Evolutionary conservation across 805 yeast species (phyloP).

Genomic region (Sugiyamaella floridensis): DNA sequence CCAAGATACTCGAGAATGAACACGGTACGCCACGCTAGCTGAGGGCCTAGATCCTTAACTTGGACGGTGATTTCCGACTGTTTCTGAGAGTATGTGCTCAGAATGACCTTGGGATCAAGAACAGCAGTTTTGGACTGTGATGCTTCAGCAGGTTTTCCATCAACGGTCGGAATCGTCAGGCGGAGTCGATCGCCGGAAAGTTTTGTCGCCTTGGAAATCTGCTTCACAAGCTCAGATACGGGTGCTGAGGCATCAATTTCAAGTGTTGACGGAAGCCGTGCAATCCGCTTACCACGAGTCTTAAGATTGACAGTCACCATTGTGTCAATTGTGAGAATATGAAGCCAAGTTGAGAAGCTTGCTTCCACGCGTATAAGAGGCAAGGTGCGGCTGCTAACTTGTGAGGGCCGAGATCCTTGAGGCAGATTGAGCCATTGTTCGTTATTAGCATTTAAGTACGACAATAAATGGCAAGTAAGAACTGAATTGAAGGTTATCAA

Average conservation of each 20-base stretch:
- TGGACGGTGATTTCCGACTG: slow-evolving; percentile 39
- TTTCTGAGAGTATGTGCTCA: slow-evolving; percentile 40
- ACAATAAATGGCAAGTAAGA: too few relatives aligned
- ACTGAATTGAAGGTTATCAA: too few relatives aligned
- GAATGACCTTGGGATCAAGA: slow-evolving; percentile 39
- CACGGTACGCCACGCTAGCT: slow-evolving; percentile 88
- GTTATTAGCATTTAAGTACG: too few relatives aligned
- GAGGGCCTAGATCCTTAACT: slow-evolving; percentile 89
- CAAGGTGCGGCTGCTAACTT: too few relatives aligned
- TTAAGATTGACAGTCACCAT: slow-evolving; percentile 17
- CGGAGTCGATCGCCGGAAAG: slow-evolving; percentile 49
- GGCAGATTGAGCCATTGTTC: background rate
- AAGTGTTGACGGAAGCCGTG: slow-evolving; percentile 24
- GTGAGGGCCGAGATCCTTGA: background rate
- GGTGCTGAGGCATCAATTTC: slow-evolving; percentile 32
- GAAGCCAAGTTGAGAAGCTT: background rate
- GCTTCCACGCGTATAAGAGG: too few relatives aligned
- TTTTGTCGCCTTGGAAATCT: slow-evolving; percentile 40
- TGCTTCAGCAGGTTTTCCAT: slow-evolving; percentile 23
- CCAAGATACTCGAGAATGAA: slow-evolving; percentile 83
- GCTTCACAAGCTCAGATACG: slow-evolving; percentile 38
- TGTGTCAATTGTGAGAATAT: slow-evolving; percentile 1
- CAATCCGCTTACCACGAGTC: slow-evolving; percentile 22
- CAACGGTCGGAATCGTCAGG: slow-evolving; percentile 38
- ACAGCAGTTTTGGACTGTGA: slow-evolving; percentile 35